phyloP scores from a whole-genome alignment of 1,284 basidiomycete genomes.

The Sanguinoderma infundibulare region DNA sequence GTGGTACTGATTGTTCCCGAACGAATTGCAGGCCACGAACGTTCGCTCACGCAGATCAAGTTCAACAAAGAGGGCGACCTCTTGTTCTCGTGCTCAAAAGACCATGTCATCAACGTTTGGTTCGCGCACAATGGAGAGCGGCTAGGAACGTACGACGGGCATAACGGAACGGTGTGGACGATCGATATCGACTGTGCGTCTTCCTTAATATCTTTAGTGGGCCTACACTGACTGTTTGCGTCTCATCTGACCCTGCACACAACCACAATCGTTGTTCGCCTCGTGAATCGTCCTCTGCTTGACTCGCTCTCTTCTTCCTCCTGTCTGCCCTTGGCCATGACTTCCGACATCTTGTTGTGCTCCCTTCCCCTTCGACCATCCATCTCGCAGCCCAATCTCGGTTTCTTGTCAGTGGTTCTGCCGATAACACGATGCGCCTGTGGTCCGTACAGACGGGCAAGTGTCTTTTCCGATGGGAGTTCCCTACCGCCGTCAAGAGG shows the following conservation, averaged over 20 bases:
- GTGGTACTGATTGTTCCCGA: neutral
- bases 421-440: conserved; percentile 91
- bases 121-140: conserved; percentile 99
- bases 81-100: conserved; percentile 96
- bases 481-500: conserved; percentile 96
- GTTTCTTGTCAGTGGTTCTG: conserved; percentile 87
- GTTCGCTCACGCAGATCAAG: conserved; percentile 96
- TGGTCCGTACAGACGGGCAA: conserved; percentile 93
- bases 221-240: neutral
- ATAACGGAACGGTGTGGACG: conserved; percentile 98
- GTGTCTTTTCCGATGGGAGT: conserved; percentile 94
- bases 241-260: neutral
- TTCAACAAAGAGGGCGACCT: conserved; percentile 97
- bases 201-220: neutral
- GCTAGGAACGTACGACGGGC: conserved; percentile 94
- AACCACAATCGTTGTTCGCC: neutral
- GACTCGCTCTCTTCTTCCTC: conserved; percentile 7
- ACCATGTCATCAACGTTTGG: conserved; percentile 95
- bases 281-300: neutral
- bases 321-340: neutral
- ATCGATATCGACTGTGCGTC: conserved; percentile 93
- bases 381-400: conserved; percentile 72
- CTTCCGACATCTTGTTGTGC: neutral
- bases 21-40: conserved; percentile 82
- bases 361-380: neutral